phyloP scores from a whole-genome alignment of 257 asterid genomes.

The Ehretia macrophylla region DNA sequence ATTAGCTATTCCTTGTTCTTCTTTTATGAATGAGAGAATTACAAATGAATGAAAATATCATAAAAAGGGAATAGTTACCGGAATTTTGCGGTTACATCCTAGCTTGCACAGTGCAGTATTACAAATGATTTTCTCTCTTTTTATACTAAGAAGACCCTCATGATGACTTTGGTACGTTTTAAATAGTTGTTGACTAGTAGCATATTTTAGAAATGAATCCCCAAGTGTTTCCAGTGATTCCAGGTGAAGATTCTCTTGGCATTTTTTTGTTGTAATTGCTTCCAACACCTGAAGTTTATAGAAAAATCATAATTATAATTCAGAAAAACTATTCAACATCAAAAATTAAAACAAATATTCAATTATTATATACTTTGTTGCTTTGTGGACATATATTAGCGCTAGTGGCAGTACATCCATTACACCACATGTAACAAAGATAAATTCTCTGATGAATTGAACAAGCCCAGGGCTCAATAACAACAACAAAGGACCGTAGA shows the following conservation, averaged over 20 bases:
- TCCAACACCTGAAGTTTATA: constrained; percentile 53
- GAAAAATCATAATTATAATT: not conserved
- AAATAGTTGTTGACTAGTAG: constrained; percentile 58
- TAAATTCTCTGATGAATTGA: too few relatives aligned
- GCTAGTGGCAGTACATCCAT: too few relatives aligned
- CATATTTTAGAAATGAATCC: constrained; percentile 80
- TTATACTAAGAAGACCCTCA: constrained; percentile 64
- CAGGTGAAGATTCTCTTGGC: constrained; percentile 63
- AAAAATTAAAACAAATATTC: too few relatives aligned
- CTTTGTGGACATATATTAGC: too few relatives aligned
- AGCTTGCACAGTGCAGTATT: constrained; percentile 67
- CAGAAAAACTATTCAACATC: not conserved
- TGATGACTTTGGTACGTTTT: constrained; percentile 49
- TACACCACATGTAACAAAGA: too few relatives aligned
- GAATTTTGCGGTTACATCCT: constrained; percentile 60
- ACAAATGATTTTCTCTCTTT: constrained; percentile 42
- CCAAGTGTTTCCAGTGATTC: constrained; percentile 92
- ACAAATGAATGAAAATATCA: not conserved
- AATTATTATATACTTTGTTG: too few relatives aligned
- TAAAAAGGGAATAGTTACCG: constrained; percentile 36
- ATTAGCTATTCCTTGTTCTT: not conserved
- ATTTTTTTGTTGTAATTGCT: constrained; percentile 73
- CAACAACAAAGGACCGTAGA: too few relatives aligned
- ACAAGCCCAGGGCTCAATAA: too few relatives aligned
- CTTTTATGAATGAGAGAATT: not conserved